These are phyloP conservation scores for Podila epicladia DNA, from an alignment of 192 early-diverging fungal genomes.

Conservation along the genomic window DNA sequence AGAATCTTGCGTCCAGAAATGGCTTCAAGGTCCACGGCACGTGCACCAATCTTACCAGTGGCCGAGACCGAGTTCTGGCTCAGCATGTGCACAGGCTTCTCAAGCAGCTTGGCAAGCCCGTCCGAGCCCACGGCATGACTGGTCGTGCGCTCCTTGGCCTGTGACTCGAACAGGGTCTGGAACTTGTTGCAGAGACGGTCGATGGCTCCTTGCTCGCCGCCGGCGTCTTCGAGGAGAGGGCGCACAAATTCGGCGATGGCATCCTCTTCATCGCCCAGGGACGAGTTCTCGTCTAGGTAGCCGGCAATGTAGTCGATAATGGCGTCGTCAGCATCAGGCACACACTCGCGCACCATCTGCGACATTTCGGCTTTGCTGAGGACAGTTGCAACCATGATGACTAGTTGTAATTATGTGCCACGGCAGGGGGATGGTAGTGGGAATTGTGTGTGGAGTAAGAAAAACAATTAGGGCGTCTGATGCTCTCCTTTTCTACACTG, in stretches of 20 bases:
- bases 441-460: neutral
- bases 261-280: constrained; percentile 63
- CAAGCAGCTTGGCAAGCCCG: constrained; percentile 64
- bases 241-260: constrained; percentile 73
- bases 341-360: constrained; percentile 61
- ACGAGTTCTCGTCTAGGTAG: constrained; percentile 72
- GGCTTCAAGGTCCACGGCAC: constrained; percentile 72
- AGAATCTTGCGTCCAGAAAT: constrained; percentile 72
- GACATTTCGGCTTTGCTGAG: constrained; percentile 51
- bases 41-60: constrained; percentile 55
- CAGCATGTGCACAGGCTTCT: constrained; percentile 76
- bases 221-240: constrained; percentile 75
- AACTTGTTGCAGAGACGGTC: constrained; percentile 75
- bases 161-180: constrained; percentile 60
- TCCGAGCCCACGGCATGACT: constrained; percentile 50
- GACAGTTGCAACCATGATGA: constrained; percentile 32
- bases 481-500: neutral
- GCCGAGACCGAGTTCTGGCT: constrained; percentile 69
- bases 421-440: neutral
- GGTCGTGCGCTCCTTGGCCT: constrained; percentile 52
- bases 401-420: neutral
- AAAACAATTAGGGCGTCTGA: neutral
- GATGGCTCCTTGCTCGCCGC: constrained; percentile 69
- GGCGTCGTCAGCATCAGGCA: constrained; percentile 78
- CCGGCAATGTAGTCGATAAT: constrained; percentile 82